A percentile compares a stretch with the other conserved stretches of the same genome.
Evolutionary conservation across 2,329 filamentous ascomycete genomes (phyloP).

Genomic region (Aspergillus pseudoglaucus): DNA sequence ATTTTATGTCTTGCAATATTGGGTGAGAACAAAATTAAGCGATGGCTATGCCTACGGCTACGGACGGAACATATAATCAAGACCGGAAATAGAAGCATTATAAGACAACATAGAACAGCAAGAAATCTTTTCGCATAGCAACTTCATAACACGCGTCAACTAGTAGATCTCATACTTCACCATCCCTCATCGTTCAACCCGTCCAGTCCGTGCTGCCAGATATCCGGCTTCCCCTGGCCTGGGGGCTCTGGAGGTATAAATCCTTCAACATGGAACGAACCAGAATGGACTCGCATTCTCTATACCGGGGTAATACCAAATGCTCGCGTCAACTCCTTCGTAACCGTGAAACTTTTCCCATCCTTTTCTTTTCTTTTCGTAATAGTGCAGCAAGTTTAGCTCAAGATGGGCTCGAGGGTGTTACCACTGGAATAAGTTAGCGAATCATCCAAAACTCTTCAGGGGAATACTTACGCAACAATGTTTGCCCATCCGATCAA

Average conservation of each 20-base stretch:
- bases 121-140: conserved; percentile 21
- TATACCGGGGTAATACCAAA: conserved; percentile 25
- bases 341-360: conserved; percentile 19
- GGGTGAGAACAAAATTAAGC: neutral
- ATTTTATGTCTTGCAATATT: neutral
- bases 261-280: conserved; percentile 9
- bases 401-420: conserved; percentile 40
- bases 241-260: neutral
- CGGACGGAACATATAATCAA: neutral
- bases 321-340: conserved; percentile 21
- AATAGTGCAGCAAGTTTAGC: conserved; percentile 23
- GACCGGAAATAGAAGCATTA: conserved; percentile 7
- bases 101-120: conserved; percentile 15
- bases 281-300: conserved; percentile 19
- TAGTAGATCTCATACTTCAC: conserved; percentile 23
- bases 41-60: too few species aligned
- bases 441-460: conserved; percentile 1
- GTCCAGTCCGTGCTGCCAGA: conserved; percentile 7
- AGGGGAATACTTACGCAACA: conserved; percentile 44
- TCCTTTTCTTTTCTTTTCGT: conserved; percentile 10
- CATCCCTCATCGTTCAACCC: conserved; percentile 16
- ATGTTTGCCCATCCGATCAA: conserved; percentile 87
- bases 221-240: conserved; percentile 3
- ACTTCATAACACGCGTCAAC: conserved; percentile 29
- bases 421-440: conserved; percentile 33